Conservation (phyloP, 139 green algal species). For the Tetraselmis chui region DNA sequence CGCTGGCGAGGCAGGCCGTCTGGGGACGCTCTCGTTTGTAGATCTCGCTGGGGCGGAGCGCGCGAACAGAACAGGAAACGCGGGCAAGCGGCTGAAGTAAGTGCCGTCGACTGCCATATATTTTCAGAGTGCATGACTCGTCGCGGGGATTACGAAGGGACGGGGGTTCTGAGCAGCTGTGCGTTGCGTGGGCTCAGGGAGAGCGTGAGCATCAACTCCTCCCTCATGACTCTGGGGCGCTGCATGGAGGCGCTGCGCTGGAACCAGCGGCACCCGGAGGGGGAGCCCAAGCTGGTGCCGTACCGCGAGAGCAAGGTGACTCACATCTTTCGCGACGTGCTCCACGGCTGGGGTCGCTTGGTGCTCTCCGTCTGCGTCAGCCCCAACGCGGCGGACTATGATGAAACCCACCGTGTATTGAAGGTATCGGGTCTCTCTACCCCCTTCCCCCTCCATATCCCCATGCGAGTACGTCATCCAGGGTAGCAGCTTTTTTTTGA, state of each 20-base stretch:
- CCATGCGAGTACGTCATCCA: too few relatives aligned
- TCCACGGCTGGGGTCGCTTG: conserved; percentile 64
- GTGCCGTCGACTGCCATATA: background rate
- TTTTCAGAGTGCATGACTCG: background rate
- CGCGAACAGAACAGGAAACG: conserved; percentile 54
- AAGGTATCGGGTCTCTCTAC: conserved; percentile 25
- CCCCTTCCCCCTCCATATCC: too few relatives aligned
- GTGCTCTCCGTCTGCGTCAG: conserved; percentile 62
- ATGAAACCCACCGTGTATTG: conserved; percentile 60
- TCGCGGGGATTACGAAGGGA: background rate
- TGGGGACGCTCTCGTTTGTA: conserved; percentile 48
- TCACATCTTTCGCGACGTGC: conserved; percentile 37
- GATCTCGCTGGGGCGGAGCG: conserved; percentile 74
- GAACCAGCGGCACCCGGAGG: conserved; percentile 57
- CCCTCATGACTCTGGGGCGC: conserved; percentile 65
- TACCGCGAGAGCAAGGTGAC: conserved; percentile 51
- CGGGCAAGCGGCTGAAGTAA: conserved; percentile 55
- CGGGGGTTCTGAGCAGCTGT: background rate
- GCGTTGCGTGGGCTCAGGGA: conserved; percentile 38
- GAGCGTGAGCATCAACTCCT: conserved; percentile 73
- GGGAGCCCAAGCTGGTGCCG: conserved; percentile 38
- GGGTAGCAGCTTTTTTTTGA: too few relatives aligned
- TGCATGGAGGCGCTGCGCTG: conserved; percentile 70
- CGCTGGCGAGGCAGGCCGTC: conserved; percentile 4
- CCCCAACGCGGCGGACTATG: conserved; percentile 47